Evolutionary conservation across 495 filamentous ascomycete genomes (phyloP).

Genomic region (Hypoxylon subgilvum): DNA sequence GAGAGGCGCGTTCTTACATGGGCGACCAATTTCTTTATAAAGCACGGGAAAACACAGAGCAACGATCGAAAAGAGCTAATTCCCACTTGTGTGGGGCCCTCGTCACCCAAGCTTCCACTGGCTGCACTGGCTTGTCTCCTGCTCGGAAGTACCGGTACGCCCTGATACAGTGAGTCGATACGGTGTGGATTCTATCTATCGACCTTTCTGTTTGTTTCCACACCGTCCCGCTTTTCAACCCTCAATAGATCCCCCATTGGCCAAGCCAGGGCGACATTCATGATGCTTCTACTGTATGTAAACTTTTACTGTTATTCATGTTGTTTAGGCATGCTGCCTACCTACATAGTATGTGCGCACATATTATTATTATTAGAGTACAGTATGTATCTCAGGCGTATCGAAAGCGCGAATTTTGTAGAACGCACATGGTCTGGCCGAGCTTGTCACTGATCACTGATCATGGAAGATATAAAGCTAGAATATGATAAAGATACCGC

Average conservation of each 20-base stretch:
- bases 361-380: slow-evolving; percentile 1
- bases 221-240: not conserved
- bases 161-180: slow-evolving; percentile 21
- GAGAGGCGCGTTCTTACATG: slow-evolving; percentile 40
- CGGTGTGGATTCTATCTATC: slow-evolving; percentile 32
- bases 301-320: not conserved
- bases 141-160: slow-evolving; percentile 31
- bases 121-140: too few relatives aligned
- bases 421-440: too few relatives aligned
- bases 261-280: slow-evolving; percentile 22
- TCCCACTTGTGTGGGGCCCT: slow-evolving; percentile 36
- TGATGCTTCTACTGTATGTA: slow-evolving; percentile 6
- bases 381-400: too few relatives aligned
- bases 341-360: slow-evolving; percentile 6
- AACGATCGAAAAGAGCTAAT: slow-evolving; percentile 36
- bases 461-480: too few relatives aligned
- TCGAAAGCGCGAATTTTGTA: slow-evolving; percentile 27
- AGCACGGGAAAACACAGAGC: slow-evolving; percentile 32
- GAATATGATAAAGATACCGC: too few relatives aligned
- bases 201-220: slow-evolving; percentile 18
- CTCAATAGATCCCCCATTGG: slow-evolving; percentile 30
- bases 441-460: too few relatives aligned
- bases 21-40: slow-evolving; percentile 43
- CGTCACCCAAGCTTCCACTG: slow-evolving; percentile 31
- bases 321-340: slow-evolving; percentile 15